These are phyloP conservation scores for Emergomyces pasteurianus DNA, from an alignment of 2,329 filamentous ascomycete species.

Conservation along the genomic window DNA sequence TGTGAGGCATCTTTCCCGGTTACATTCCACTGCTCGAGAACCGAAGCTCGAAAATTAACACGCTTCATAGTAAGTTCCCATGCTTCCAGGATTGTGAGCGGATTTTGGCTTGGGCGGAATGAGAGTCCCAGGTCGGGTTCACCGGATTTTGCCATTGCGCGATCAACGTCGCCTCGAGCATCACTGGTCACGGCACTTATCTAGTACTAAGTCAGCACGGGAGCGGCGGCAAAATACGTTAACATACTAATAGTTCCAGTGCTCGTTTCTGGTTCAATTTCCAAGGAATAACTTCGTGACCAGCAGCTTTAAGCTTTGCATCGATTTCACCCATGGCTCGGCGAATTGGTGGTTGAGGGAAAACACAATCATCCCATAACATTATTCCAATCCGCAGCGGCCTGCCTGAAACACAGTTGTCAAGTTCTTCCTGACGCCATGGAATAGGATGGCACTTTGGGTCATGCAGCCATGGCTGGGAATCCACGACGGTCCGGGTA, in stretches of 20 bases:
- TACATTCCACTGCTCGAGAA: conserved; percentile 10
- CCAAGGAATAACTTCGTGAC: conserved; percentile 16
- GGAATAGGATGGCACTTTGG: conserved; percentile 24
- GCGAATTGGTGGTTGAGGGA: conserved; percentile 48
- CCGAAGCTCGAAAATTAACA: conserved; percentile 1
- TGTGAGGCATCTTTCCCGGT: background rate
- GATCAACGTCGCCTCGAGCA: conserved; percentile 41
- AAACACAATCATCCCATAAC: conserved; percentile 46
- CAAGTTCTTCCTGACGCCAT: conserved; percentile 18
- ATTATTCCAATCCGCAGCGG: conserved; percentile 47
- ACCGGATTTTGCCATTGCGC: conserved; percentile 39
- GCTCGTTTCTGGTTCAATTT: conserved; percentile 8
- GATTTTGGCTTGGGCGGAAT: background rate
- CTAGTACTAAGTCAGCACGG: conserved; percentile 37
- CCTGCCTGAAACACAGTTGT: conserved; percentile 14
- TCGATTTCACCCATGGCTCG: conserved; percentile 42
- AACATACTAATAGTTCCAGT: background rate
- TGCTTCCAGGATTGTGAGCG: conserved; percentile 1
- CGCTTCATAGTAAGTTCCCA: conserved; percentile 2
- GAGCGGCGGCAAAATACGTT: conserved; percentile 28
- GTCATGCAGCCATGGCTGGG: conserved; percentile 26
- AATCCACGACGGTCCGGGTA: conserved; percentile 21
- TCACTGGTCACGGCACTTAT: conserved; percentile 34
- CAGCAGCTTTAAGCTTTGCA: conserved; percentile 40
- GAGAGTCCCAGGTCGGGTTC: conserved; percentile 42